Evolutionary conservation across 1,284 basidiomycete species (phyloP).

Genomic region (Marasmius tenuissimus): DNA sequence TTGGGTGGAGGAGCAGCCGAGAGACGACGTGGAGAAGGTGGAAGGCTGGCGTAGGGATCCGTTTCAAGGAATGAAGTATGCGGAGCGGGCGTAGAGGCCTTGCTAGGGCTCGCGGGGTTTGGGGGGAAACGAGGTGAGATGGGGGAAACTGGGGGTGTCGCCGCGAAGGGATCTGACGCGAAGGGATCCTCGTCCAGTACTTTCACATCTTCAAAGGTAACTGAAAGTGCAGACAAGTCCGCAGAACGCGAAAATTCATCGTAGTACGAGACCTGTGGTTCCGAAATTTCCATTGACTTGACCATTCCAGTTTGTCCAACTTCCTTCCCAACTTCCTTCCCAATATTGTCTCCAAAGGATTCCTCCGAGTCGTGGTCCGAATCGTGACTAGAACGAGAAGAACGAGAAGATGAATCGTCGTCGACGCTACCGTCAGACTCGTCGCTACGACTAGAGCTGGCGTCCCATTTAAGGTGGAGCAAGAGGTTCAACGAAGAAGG

Average conservation of each 20-base stretch:
- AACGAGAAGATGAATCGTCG: too few species aligned
- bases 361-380: too few species aligned
- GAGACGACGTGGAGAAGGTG: background rate
- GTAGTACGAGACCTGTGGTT: conserved; percentile 14
- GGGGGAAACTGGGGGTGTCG: conserved; percentile 2
- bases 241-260: background rate
- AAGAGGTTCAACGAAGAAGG: too few species aligned
- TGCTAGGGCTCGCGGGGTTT: background rate
- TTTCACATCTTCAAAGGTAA: background rate
- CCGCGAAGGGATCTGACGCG: conserved; percentile 10
- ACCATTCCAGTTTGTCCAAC: too few species aligned
- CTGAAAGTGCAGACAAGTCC: background rate
- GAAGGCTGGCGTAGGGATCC: background rate
- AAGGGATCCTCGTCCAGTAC: background rate
- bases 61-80: background rate
- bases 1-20: background rate
- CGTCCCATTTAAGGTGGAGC: too few species aligned
- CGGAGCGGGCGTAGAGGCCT: background rate
- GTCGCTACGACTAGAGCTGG: too few species aligned
- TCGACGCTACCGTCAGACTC: too few species aligned
- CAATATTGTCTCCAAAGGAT: too few species aligned
- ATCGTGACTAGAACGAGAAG: too few species aligned
- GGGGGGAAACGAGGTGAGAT: background rate
- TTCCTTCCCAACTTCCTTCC: too few species aligned
- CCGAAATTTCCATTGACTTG: conserved; percentile 12